phyloP scores from a whole-genome alignment of 306 rosid species.

The Quercus variabilis region DNA sequence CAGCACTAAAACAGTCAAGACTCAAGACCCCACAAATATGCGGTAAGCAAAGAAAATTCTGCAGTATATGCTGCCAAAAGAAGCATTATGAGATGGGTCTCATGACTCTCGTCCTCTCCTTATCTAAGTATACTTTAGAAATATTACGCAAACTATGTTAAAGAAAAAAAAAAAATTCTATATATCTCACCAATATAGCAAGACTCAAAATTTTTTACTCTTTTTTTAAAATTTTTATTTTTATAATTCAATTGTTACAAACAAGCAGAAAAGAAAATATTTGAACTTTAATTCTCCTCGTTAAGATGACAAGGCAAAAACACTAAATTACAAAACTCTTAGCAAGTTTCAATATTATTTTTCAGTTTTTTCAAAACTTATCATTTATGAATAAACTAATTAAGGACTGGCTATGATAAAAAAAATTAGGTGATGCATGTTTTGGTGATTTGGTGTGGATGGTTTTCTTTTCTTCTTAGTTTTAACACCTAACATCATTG shows the following conservation, averaged over 20 bases:
- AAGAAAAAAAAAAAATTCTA: background rate
- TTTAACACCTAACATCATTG: too few relatives aligned
- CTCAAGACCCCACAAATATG: too few relatives aligned
- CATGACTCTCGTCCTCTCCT: background rate
- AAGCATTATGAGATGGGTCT: background rate
- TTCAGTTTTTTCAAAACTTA: too few relatives aligned
- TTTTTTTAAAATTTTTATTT: background rate
- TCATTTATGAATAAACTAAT: background rate
- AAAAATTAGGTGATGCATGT: background rate
- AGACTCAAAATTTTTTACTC: background rate
- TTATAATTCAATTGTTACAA: background rate
- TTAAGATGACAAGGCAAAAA: too few relatives aligned
- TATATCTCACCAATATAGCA: background rate
- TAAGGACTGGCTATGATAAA: background rate
- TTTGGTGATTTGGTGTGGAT: background rate
- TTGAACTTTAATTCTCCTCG: too few relatives aligned
- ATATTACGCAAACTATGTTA: background rate
- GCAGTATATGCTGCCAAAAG: too few relatives aligned
- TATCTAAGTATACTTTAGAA: background rate
- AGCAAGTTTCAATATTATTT: too few relatives aligned
- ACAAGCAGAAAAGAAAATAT: too few relatives aligned
- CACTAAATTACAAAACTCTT: too few relatives aligned
- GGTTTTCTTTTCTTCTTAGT: too few relatives aligned
- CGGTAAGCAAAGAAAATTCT: too few relatives aligned
- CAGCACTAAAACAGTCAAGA: too few relatives aligned